Evolutionary conservation across 1,284 basidiomycete species (phyloP), one percentile per base, ranked within the genome.

Genomic region (Coniferiporia weirii): DNA sequence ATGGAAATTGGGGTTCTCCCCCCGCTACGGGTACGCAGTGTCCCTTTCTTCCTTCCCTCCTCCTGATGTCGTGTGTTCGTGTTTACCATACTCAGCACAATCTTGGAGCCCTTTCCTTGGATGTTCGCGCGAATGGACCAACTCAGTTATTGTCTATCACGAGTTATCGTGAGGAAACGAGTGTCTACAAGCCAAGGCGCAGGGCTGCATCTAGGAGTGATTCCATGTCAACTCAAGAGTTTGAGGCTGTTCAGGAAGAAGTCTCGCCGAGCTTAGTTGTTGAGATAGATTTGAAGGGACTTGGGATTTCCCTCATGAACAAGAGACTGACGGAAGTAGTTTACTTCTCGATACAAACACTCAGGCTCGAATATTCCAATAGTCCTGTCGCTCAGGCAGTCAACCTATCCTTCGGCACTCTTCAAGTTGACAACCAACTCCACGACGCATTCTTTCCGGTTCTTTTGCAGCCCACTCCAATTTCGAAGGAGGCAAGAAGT

Each of bases 391-490:
- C 93, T 22, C 93, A 96, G 67, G 83, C 91, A 9, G 78, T 94
- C 56, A 92, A 84, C 53, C 52, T 98, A 47, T 85, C 89, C n/a
- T 93, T 89, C 71, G 94, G 93, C 52, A 89, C 83, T 71, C 81
- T 99, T 32, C 96, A 99, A 72, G 85, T 99, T 63, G 95, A 98
- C 74, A 99, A 99, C 69, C 97, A 99, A 72, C 82, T 99, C 7
- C 96, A 98, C 64, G 97, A 98, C 60, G 95, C 94, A 19, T 73
- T 96, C 13, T 99, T 91, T 78, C 95, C 97, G 0, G 95, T 99
- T 62, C 86, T 99, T 56, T 78, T 99, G 44, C 97, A 99, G 69
- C 97, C 97, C 0, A 95, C 94, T 1, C 92, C 94, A 0, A 83
- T 99, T 44, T 81, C 89, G 3, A 93, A 90, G 70, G 91, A 96